Conservation (phyloP, 1,284 basidiomycete genomes). For the Cryptococcus maquisensis region DNA sequence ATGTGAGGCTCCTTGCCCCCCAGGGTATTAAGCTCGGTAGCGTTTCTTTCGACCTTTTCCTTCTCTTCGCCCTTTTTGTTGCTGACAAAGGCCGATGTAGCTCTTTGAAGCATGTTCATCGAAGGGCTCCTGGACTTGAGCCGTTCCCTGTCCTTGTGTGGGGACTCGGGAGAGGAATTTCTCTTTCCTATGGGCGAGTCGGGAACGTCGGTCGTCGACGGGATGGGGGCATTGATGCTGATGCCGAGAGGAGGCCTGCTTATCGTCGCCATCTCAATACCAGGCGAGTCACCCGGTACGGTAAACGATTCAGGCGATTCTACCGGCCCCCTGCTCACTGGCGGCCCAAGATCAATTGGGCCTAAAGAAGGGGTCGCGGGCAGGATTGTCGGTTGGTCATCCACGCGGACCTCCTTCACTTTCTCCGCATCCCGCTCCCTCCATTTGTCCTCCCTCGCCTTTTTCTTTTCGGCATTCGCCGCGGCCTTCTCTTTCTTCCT, state of each 20-base stretch:
- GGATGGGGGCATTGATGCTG: not conserved
- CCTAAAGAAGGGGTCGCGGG: conserved; percentile 11
- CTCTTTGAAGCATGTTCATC: conserved; percentile 88
- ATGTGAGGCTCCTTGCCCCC: not conserved
- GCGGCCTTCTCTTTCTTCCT: conserved; percentile 27
- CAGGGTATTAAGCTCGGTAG: not conserved
- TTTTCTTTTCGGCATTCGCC: conserved; percentile 11
- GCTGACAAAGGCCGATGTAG: conserved; percentile 64
- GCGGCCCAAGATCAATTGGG: conserved; percentile 19
- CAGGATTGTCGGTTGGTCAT: conserved; percentile 4
- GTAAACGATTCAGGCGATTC: conserved; percentile 7
- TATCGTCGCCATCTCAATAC: not conserved
- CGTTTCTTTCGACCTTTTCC: conserved; percentile 3
- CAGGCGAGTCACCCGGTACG: not conserved
- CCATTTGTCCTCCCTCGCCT: conserved; percentile 26
- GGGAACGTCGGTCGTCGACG: too few relatives aligned
- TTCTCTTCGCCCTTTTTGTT: conserved; percentile 18
- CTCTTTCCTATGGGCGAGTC: too few relatives aligned
- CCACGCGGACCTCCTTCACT: not conserved
- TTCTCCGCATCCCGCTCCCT: conserved; percentile 19
- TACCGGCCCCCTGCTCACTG: conserved; percentile 1
- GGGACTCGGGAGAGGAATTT: not conserved
- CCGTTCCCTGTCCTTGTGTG: conserved; percentile 19
- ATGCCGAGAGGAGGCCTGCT: not conserved
- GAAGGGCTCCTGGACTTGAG: conserved; percentile 71